Evolutionary conservation across 208 protist species (phyloP), one percentile per base, ranked within the genome.

Genomic region (Crithidia mellificae): DNA sequence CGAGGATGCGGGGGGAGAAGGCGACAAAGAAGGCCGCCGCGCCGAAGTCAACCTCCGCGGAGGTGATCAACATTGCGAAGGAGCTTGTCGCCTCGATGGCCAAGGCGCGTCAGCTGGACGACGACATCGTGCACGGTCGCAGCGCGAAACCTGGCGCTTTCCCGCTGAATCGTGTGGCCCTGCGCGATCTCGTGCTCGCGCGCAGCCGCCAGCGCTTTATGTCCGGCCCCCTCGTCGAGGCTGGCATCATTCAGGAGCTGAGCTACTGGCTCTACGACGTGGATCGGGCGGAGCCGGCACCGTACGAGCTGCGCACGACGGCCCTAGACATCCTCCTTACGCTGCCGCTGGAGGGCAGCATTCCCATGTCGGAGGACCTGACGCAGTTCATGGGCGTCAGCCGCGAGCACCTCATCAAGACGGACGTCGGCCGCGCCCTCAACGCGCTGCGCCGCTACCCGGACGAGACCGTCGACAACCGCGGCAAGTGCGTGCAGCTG

Each of bases 211-310:
- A 84, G 41, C 39, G 43, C 17, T 77, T 62, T 15, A 69, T 93
- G 24, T 65, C 68, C 19, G 74, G 72, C 0, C 78, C 75, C 54
- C 78, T 92, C 20, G 75, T 94, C 44, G 78, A 83, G 44, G 80
- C 70, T 1, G 89, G 89, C 36, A 78, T 94, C 27, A 74, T 94
- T 32, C 70, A 89, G 62, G 83, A 92, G 75, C 78, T 94, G 9
- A 89, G 89, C 63, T 79, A 83, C 47, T 94, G 89, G 86, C 63
- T 94, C 15, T 90, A 89, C 63, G 84, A 90, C 67, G 72, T 90
- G 57, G 57, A 62, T 24, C 77, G 72, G 29, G 61, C 64, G 25
- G 77, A 90, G 47, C 80, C 83, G 3, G 83, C 85, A 0, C 79
- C 89, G 38, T 84, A 81, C 56, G 85, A 92, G 50, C 72, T 94